Evolutionary conservation across 495 filamentous ascomycete genomes (phyloP).

Genomic region (Cryomyces antarcticus): DNA sequence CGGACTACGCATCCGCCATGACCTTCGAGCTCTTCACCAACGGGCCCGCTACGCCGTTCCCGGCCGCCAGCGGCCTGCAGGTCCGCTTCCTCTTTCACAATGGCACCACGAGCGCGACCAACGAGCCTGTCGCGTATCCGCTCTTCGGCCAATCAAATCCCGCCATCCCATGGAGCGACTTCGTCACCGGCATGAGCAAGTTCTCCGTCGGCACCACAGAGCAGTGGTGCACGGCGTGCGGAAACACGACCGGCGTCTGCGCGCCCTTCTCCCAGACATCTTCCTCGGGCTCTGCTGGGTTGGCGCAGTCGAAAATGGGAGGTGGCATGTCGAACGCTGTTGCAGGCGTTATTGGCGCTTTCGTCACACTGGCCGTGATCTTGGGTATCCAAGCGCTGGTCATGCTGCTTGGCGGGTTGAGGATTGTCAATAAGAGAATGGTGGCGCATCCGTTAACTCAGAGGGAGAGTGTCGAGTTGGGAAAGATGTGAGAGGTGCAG

Average conservation of each 20-base stretch:
- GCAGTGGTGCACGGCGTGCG: slow-evolving; percentile 52
- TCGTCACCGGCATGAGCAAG: slow-evolving; percentile 34
- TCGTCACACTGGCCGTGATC: slow-evolving; percentile 37
- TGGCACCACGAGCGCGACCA: slow-evolving; percentile 36
- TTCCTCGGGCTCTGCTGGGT: slow-evolving; percentile 19
- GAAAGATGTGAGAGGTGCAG: no score
- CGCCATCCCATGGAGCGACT: slow-evolving; percentile 39
- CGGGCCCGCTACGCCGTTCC: slow-evolving; percentile 27
- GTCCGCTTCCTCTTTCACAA: slow-evolving; percentile 67
- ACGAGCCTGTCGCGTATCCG: slow-evolving; percentile 33
- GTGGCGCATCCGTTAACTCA: neutral
- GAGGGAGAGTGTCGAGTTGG: no score
- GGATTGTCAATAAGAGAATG: slow-evolving; percentile 18
- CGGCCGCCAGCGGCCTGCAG: slow-evolving; percentile 28
- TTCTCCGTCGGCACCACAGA: slow-evolving; percentile 37
- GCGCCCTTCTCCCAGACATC: slow-evolving; percentile 3
- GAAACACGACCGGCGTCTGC: slow-evolving; percentile 41
- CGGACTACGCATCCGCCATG: slow-evolving; percentile 47
- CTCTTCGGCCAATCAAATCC: slow-evolving; percentile 38
- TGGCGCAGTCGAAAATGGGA: slow-evolving; percentile 6
- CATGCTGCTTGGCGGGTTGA: slow-evolving; percentile 23
- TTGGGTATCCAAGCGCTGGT: slow-evolving; percentile 27
- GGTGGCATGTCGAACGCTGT: slow-evolving; percentile 21
- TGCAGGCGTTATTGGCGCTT: slow-evolving; percentile 39
- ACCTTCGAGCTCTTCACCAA: slow-evolving; percentile 57